phyloP scores from a whole-genome alignment of 331 rosid species.

The Telfairia occidentalis region DNA sequence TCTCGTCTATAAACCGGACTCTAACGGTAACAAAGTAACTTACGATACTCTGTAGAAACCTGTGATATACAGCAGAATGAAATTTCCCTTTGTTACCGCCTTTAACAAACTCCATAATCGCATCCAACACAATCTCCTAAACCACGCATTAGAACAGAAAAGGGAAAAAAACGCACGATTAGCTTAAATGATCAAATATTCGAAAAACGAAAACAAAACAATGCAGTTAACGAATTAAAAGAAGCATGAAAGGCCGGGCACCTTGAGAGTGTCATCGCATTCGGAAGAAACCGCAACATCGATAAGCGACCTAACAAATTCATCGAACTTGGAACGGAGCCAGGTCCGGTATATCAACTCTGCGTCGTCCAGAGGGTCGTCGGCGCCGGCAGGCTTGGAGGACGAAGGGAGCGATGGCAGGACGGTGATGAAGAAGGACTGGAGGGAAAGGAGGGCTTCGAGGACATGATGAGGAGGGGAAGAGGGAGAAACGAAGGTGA shows the following conservation, averaged over 20 bases:
- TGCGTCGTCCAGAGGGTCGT: conserved; percentile 26
- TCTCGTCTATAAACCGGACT: background rate
- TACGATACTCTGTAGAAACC: conserved; percentile 50
- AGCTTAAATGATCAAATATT: background rate
- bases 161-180: background rate
- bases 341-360: conserved; percentile 62
- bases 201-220: no score
- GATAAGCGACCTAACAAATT: conserved; percentile 44
- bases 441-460: conserved; percentile 75
- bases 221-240: background rate
- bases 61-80: conserved; percentile 70
- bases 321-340: conserved; percentile 80
- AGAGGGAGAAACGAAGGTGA: conserved; percentile 50
- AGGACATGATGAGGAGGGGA: conserved; percentile 56
- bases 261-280: conserved; percentile 46
- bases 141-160: conserved; percentile 5
- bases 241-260: background rate
- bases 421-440: conserved; percentile 63
- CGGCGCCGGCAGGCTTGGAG: conserved; percentile 3
- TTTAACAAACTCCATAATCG: conserved; percentile 78
- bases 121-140: conserved; percentile 68
- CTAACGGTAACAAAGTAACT: conserved; percentile 12
- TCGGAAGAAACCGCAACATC: conserved; percentile 36
- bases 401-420: conserved; percentile 52
- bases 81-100: conserved; percentile 49